These are phyloP conservation scores for Cochlearia excelsa DNA, from an alignment of 345 rosid species.

Conservation along the genomic window DNA sequence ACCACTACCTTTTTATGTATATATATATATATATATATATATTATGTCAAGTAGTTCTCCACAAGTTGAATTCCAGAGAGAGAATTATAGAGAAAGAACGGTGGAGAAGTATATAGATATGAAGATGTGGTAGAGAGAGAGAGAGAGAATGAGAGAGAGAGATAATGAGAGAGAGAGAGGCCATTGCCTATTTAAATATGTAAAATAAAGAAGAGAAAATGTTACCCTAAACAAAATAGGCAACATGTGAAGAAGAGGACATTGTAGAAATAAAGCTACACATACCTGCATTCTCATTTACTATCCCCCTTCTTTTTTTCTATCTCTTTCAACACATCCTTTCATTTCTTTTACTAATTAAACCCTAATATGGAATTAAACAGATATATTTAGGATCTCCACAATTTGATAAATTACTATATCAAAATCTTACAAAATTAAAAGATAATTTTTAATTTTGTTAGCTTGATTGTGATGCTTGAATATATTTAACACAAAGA, in stretches of 20 bases:
- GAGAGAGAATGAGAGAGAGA: slow-evolving; percentile 22
- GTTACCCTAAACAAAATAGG: slow-evolving; percentile 27
- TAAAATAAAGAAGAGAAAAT: slow-evolving; percentile 20
- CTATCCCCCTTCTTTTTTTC: slow-evolving; percentile 4
- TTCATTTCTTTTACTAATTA: background rate
- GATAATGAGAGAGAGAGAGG: slow-evolving; percentile 4
- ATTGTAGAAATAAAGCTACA: slow-evolving; percentile 31
- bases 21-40: slow-evolving; percentile 8
- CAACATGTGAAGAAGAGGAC: slow-evolving; percentile 36
- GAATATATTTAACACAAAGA: too few relatives aligned
- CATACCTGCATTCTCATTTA: slow-evolving; percentile 36
- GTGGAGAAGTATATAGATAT: slow-evolving; percentile 27
- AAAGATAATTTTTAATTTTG: too few relatives aligned
- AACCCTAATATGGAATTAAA: background rate
- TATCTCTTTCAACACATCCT: too few relatives aligned
- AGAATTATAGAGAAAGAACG: slow-evolving; percentile 36
- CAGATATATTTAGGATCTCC: too few relatives aligned
- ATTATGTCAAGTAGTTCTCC: slow-evolving; percentile 33
- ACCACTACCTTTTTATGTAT: slow-evolving; percentile 6
- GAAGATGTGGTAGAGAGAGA: slow-evolving; percentile 32
- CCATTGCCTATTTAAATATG: slow-evolving; percentile 25
- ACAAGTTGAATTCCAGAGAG: slow-evolving; percentile 34
- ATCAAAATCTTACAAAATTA: too few relatives aligned
- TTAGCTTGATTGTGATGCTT: too few relatives aligned
- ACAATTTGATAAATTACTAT: too few relatives aligned